A percentile compares a stretch with the other conserved stretches of the same genome.
These are phyloP conservation scores for Blastobotrys chiropterorum DNA, from an alignment of 805 yeast genomes.

Conservation along the genomic window DNA sequence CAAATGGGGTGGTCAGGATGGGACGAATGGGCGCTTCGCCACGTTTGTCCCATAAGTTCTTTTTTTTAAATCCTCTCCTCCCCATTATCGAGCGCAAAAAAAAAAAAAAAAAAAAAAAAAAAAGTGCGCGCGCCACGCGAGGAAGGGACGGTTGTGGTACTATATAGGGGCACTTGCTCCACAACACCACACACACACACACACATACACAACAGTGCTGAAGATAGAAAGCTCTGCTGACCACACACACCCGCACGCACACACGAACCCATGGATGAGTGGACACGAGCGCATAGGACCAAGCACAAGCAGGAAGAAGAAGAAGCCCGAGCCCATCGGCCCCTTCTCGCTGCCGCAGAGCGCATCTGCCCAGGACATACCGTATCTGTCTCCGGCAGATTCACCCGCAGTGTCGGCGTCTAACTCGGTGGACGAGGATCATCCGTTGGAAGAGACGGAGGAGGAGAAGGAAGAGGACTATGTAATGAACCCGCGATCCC, in stretches of 20 bases:
- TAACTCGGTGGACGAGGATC: neutral
- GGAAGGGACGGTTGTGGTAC: too few species aligned
- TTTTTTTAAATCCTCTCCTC: too few species aligned
- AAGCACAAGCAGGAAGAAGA: neutral
- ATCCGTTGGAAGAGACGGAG: neutral
- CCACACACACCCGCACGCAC: too few species aligned
- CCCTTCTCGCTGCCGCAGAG: slow-evolving; percentile 5
- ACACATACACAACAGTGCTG: too few species aligned
- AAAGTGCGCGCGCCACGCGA: neutral
- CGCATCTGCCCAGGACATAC: slow-evolving; percentile 1
- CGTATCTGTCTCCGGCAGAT: slow-evolving; percentile 5
- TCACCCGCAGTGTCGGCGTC: slow-evolving; percentile 5
- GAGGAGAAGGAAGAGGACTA: neutral
- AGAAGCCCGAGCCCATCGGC: neutral
- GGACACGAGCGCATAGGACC: neutral
- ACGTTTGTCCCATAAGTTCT: too few species aligned
- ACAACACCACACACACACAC: too few species aligned
- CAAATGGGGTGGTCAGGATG: too few species aligned
- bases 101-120: too few species aligned
- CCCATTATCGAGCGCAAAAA: too few species aligned
- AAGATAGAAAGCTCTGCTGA: too few species aligned
- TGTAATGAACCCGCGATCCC: slow-evolving; percentile 17
- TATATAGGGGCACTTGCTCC: neutral
- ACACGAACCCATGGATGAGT: neutral
- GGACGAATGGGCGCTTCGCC: too few species aligned